Evolutionary conservation across 495 filamentous ascomycete species (phyloP).

Genomic region (Aspergillus nidulans): DNA sequence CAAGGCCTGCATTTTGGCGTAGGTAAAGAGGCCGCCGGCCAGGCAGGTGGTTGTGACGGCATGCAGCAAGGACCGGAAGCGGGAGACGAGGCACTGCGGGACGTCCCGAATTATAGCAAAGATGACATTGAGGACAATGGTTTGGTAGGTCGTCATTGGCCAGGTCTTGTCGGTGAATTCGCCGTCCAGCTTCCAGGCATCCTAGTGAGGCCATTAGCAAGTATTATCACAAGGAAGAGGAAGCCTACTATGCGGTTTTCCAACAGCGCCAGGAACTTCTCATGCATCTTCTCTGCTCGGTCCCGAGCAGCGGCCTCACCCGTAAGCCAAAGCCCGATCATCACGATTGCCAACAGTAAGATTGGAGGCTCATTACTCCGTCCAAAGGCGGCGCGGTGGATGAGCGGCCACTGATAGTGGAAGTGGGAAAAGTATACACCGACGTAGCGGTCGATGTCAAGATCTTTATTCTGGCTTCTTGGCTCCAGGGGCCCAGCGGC

Average conservation of each 20-base stretch:
- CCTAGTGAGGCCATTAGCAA: not conserved
- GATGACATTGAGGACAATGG: not conserved
- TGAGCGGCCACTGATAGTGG: not conserved
- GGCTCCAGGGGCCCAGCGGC: not conserved
- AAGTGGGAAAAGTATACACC: not conserved
- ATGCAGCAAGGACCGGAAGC: not conserved
- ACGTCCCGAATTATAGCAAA: not conserved
- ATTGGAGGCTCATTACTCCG: not conserved
- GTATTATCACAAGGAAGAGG: not conserved
- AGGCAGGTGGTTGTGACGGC: not conserved
- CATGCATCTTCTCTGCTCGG: not conserved
- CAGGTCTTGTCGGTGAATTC: not conserved
- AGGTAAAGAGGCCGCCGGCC: not conserved
- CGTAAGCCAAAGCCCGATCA: conserved; percentile 3
- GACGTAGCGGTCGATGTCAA: not conserved
- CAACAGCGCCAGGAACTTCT: not conserved
- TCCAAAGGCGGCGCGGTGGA: not conserved
- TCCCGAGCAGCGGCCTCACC: not conserved
- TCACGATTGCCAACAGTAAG: not conserved
- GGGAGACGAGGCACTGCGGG: not conserved
- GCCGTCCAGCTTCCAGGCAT: not conserved
- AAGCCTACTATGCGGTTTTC: not conserved
- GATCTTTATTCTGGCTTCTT: not conserved
- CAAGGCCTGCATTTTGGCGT: not conserved
- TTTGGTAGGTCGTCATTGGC: not conserved